Base-by-base conservation (phyloP, 306 rosid species). In the Cercis canadensis region DNA sequence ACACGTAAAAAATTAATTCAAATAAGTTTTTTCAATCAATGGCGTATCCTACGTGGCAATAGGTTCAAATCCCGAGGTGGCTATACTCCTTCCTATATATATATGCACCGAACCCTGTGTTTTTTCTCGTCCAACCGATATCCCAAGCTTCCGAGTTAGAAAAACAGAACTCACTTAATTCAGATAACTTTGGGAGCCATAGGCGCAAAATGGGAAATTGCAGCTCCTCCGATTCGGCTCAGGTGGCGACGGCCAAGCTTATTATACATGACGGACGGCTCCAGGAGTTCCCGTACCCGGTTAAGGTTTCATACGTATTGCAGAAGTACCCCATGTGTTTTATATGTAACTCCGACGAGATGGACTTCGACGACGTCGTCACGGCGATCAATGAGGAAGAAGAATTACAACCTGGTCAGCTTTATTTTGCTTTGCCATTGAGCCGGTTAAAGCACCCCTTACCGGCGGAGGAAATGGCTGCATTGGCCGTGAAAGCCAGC, bases 401-500 rank as follows among this genome's bases (percentile, higher is more conserved):
- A 4, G 88, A 72, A 31, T 86, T 95, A 15, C 96, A 81, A 39
- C 83, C 84, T 0, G 99, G 99, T 4, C 96, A 91, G 77, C 96
- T 91, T 1, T 95, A 95, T 66, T 95, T 95, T 41, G 96, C 90
- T 5, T 78, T 95, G 64, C 97, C 99, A 2, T 74, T 89, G 68
- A 87, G 53, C 37, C 70, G 89, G 74, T 62, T 95, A 32, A 57
- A 49, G 16, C 86, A 79, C 5, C 90, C 80, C 0, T 76, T 95
- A 8, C 96, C 77, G 74, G 73, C 96, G 0, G 88, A 88, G 13
- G 99, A 91, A 68, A 89, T 95, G 96, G 99, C 99, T 3, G 96
- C 99, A 86, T 80, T 93, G 85, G 98, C 98, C 2, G 97, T 90
- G 4, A 90, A 81, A 77, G 98, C 98, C 33, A 94, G 83, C 74